Evolutionary conservation across 805 yeast genomes (phyloP), one percentile per base, ranked within the genome.

Genomic region (Candida pseudoglaebosa): DNA sequence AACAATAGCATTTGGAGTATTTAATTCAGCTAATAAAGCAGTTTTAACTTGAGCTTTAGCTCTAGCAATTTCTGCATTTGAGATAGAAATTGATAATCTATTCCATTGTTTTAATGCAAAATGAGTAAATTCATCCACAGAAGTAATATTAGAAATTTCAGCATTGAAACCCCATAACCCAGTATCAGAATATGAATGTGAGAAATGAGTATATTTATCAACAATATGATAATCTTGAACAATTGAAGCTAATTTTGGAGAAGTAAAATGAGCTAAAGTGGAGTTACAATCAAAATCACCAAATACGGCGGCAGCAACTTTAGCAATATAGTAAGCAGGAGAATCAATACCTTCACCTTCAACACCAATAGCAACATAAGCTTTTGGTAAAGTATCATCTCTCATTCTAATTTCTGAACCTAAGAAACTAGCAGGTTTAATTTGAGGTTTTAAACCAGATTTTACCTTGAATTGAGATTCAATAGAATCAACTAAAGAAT

Each of bases 331-430:
- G 71, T 73, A 83, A 54, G 82, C 76, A 49, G 82, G 78, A 41
- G 90, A 80, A 44, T 57, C 56, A 35, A 73, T 44, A 32, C 82
- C 69, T 65, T 83, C 90, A 69, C 88, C 87, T 56, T 77, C 72
- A 40, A 75, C 91, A 42, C 89, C 88, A 54, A 85, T 72, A 39
- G 89, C 65, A 53, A 84, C 74, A 74, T 83, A 82, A 41, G 91
- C 93, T 59, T 78, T 76, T 59, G 91, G 87, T 56, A 82, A 61
- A 53, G 88, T 85, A 66, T 85, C 95, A 59, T 85, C 95, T 79
- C 95, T 82, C 70, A 84, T 69, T 77, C 90, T 80, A 49, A 84
- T 82, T 61, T 85, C 95, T 34, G 93, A 84, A 61, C 95, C 95
- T 61, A 85, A 74, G 77, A 84, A 85, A 40, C 78, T 60, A 44